Evolutionary conservation across 179 eudicot species (phyloP).

Genomic region (Nepenthes alata): DNA sequence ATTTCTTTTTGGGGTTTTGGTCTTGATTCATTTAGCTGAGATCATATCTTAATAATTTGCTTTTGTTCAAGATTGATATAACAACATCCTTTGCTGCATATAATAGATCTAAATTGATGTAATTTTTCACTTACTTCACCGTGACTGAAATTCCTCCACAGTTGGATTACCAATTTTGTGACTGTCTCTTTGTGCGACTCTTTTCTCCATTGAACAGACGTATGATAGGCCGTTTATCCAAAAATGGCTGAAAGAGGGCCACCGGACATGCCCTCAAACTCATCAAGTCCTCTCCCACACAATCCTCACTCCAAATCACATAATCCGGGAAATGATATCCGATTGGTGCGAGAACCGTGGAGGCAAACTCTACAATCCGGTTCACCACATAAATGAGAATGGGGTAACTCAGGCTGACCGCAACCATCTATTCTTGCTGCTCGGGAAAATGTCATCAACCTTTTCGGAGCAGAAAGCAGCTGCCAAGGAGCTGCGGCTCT

Average conservation of each 20-base stretch:
- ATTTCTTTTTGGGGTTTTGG: too few species aligned
- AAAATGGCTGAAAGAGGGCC: slow-evolving; percentile 72
- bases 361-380: slow-evolving; percentile 29
- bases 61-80: too few species aligned
- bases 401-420: slow-evolving; percentile 34
- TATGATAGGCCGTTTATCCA: slow-evolving; percentile 71
- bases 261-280: slow-evolving; percentile 64
- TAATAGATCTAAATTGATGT: too few species aligned
- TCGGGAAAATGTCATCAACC: slow-evolving; percentile 40
- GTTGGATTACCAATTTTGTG: background rate
- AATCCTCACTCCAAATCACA: slow-evolving; percentile 51
- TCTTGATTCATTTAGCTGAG: too few species aligned
- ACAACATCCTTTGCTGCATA: too few species aligned
- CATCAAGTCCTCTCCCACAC: slow-evolving; percentile 73
- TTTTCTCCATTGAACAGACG: slow-evolving; percentile 37
- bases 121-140: too few species aligned
- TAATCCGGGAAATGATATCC: slow-evolving; percentile 41
- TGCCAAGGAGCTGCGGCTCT: slow-evolving; percentile 55
- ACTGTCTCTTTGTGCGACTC: background rate
- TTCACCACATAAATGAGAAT: slow-evolving; percentile 24
- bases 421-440: slow-evolving; percentile 36
- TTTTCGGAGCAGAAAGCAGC: slow-evolving; percentile 55
- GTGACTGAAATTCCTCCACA: background rate
- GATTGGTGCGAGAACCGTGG: slow-evolving; percentile 67
- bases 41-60: too few species aligned